Percentiles rank a stretch among this genome's conserved stretches.
Conservation (phyloP, 768 basidiomycete genomes). For the Mycena galopus region DNA sequence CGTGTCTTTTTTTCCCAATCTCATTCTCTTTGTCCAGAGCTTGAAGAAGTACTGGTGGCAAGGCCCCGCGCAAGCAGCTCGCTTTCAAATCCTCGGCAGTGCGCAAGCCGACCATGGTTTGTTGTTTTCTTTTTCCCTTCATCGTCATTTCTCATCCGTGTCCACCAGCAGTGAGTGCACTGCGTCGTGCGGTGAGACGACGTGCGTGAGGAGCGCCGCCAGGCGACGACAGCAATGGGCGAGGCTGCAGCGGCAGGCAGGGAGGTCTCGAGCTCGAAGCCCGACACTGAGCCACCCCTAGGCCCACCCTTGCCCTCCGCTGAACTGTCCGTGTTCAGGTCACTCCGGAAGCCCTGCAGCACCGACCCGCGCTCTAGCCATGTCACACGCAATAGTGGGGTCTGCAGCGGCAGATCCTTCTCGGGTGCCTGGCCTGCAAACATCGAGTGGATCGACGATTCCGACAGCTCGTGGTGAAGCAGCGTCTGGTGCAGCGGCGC, state of each 20-base stretch:
- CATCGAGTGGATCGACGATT: slow-evolving; percentile 92
- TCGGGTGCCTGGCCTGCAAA: slow-evolving; percentile 62
- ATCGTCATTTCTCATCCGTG: no score
- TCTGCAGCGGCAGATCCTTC: slow-evolving; percentile 44
- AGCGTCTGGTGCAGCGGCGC: slow-evolving; percentile 76
- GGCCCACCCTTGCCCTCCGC: neutral
- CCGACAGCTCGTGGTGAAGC: slow-evolving; percentile 85
- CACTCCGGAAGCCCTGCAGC: slow-evolving; percentile 58
- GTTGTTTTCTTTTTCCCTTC: no score
- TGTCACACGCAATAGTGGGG: slow-evolving; percentile 32
- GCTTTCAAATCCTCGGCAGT: no score
- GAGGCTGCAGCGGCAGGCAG: slow-evolving; percentile 18
- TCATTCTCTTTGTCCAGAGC: no score
- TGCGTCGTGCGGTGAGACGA: neutral
- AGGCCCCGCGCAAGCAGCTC: no score
- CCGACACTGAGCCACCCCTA: neutral
- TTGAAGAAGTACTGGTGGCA: no score
- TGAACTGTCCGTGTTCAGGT: neutral
- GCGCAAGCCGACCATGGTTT: no score
- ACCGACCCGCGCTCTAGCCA: slow-evolving; percentile 63
- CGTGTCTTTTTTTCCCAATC: no score
- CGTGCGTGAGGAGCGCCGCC: slow-evolving; percentile 21
- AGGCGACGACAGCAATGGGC: neutral
- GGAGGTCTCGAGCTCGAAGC: slow-evolving; percentile 25
- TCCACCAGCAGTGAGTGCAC: neutral